Conservation (phyloP, 2,329 filamentous ascomycete species). For the Pyrenochaeta sp. region DNA sequence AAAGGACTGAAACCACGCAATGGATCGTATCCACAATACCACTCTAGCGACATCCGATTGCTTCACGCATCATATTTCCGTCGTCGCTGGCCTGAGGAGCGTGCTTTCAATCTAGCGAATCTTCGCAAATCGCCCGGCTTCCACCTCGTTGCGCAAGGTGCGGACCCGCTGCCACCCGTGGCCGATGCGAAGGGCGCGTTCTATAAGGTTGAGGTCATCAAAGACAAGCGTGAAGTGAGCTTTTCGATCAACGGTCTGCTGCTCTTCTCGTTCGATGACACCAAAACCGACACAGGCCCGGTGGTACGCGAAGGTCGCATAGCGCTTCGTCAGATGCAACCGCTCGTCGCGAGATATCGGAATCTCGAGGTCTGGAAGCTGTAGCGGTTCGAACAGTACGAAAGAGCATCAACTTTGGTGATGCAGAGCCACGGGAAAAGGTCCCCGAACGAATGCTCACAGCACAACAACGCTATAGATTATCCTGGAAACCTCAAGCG, state of each 20-base stretch:
- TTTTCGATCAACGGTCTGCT: conserved; percentile 41
- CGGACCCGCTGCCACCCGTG: conserved; percentile 41
- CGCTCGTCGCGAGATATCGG: conserved; percentile 39
- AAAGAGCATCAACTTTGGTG: background rate
- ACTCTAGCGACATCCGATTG: conserved; percentile 28
- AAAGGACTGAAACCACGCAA: conserved; percentile 34
- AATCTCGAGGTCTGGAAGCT: conserved; percentile 46
- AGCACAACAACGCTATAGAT: too few species aligned
- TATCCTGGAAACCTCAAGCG: too few species aligned
- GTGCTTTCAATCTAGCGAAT: conserved; percentile 41
- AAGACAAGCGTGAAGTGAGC: conserved; percentile 38
- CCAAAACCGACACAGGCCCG: conserved; percentile 37
- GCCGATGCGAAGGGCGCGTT: conserved; percentile 39
- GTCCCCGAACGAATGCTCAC: too few species aligned
- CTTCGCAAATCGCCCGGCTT: conserved; percentile 45
- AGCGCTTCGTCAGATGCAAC: conserved; percentile 44
- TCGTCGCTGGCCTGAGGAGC: conserved; percentile 35
- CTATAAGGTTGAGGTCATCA: conserved; percentile 43
- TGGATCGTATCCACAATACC: conserved; percentile 36
- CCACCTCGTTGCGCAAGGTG: conserved; percentile 38
- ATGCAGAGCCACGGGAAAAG: too few species aligned
- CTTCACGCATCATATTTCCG: conserved; percentile 33
- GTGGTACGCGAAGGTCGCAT: conserved; percentile 36
- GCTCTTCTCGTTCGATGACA: conserved; percentile 40
- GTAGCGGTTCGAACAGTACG: conserved; percentile 5